Conservation (phyloP, 768 basidiomycete species). For the Boletus rubescentipes region DNA sequence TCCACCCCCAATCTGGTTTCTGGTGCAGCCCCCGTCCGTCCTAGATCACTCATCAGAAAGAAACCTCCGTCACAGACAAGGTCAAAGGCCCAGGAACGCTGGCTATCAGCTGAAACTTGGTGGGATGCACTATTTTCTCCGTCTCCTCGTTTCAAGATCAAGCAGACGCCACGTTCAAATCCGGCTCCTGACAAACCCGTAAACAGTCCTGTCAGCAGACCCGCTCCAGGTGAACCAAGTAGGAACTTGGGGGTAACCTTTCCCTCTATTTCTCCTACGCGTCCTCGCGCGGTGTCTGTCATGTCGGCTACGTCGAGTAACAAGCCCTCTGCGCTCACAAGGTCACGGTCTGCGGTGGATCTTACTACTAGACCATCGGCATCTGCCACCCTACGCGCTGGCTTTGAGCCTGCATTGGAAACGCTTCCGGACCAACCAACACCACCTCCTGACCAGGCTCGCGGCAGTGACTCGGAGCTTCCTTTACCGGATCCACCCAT, state of each 20-base stretch:
- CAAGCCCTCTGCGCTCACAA: constrained; percentile 5
- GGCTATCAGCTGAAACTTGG: constrained; percentile 77
- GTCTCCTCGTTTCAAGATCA: constrained; percentile 64
- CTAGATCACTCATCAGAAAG: constrained; percentile 18
- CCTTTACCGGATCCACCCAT: constrained; percentile 57
- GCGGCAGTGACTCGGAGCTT: constrained; percentile 45
- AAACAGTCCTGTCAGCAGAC: constrained; percentile 52
- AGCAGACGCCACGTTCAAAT: constrained; percentile 29
- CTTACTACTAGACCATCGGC: constrained; percentile 9
- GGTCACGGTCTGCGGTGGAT: constrained; percentile 27
- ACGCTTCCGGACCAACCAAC: constrained; percentile 14
- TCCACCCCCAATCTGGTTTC: constrained; percentile 66
- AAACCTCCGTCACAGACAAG: constrained; percentile 20
- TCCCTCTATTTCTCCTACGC: constrained; percentile 7
- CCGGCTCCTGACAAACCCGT: constrained; percentile 31
- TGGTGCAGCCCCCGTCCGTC: constrained; percentile 3
- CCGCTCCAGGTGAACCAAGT: constrained; percentile 26
- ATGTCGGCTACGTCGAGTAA: not conserved
- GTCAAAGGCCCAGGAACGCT: constrained; percentile 54
- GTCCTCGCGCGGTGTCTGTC: constrained; percentile 25
- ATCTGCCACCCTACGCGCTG: not conserved
- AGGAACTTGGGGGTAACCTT: constrained; percentile 3
- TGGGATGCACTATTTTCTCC: constrained; percentile 80
- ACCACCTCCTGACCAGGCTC: not conserved
- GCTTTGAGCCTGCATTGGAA: constrained; percentile 22